Conservation (phyloP, 164 flowering plant species). For the Magnolia officinalis region DNA sequence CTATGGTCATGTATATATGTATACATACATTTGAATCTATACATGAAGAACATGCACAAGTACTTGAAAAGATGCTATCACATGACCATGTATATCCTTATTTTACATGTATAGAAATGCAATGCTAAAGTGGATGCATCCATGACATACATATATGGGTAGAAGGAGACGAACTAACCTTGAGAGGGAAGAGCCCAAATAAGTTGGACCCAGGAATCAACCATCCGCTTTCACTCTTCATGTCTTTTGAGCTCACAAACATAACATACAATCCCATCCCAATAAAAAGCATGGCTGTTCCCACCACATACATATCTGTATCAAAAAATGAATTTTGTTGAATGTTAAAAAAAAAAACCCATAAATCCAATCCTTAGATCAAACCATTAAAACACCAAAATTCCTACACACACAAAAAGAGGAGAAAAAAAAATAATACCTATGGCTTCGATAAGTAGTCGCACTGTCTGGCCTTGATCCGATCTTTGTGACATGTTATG, state of each 20-base stretch:
- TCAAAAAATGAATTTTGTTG: not conserved
- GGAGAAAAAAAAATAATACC: constrained; percentile 29
- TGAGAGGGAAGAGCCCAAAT: constrained; percentile 49
- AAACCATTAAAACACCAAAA: not conserved
- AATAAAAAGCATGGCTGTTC: constrained; percentile 69
- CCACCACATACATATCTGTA: constrained; percentile 77
- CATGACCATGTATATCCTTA: too few species aligned
- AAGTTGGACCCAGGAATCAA: constrained; percentile 43
- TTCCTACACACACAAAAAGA: not conserved
- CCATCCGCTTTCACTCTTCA: constrained; percentile 20
- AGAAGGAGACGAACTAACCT: constrained; percentile 29
- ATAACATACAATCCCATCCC: constrained; percentile 57
- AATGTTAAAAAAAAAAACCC: too few species aligned
- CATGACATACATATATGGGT: too few species aligned
- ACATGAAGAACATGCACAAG: too few species aligned
- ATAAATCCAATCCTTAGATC: not conserved
- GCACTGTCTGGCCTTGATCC: not conserved
- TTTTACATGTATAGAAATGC: too few species aligned
- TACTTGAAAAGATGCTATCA: too few species aligned
- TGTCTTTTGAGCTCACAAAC: constrained; percentile 49
- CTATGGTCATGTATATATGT: too few species aligned
- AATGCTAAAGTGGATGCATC: too few species aligned
- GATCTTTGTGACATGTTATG: not conserved
- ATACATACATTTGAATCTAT: too few species aligned
- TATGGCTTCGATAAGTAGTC: constrained; percentile 38